phyloP scores from a whole-genome alignment of 805 yeast species.

The Blastobotrys mokoenaii region DNA sequence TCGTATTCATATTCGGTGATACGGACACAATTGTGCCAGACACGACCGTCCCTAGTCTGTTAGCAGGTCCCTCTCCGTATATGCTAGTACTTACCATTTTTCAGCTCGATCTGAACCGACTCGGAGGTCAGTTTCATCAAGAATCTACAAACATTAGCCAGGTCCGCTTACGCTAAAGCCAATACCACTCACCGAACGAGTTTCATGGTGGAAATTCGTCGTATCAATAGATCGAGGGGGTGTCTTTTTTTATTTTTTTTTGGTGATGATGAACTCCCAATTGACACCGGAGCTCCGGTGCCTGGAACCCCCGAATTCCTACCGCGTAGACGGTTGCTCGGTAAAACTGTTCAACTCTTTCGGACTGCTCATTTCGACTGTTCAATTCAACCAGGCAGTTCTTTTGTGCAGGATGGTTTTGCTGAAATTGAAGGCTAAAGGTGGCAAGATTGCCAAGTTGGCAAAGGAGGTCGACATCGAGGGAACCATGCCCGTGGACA shows the following conservation, averaged over 20 bases:
- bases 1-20: constrained; percentile 84
- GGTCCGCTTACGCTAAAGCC: not conserved
- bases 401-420: constrained; percentile 14
- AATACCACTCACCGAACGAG: constrained; percentile 4
- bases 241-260: not conserved
- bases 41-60: constrained; percentile 47
- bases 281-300: not conserved
- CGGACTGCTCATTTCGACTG: no score
- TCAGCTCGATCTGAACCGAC: constrained; percentile 82
- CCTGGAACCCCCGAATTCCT: no score
- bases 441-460: constrained; percentile 18
- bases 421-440: constrained; percentile 18
- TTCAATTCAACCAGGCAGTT: no score
- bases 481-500: constrained; percentile 35
- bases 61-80: no score
- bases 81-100: constrained; percentile 67
- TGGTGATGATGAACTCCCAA: not conserved
- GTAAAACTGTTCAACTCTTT: no score
- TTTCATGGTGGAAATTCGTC: constrained; percentile 2
- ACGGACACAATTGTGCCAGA: constrained; percentile 81
- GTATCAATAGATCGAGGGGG: not conserved
- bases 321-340: no score
- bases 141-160: constrained; percentile 34
- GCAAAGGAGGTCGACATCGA: constrained; percentile 24
- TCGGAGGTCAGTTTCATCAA: constrained; percentile 80